Base-by-base conservation (phyloP, 1,139 yeast species). In the Meyerozyma athensensis region DNA sequence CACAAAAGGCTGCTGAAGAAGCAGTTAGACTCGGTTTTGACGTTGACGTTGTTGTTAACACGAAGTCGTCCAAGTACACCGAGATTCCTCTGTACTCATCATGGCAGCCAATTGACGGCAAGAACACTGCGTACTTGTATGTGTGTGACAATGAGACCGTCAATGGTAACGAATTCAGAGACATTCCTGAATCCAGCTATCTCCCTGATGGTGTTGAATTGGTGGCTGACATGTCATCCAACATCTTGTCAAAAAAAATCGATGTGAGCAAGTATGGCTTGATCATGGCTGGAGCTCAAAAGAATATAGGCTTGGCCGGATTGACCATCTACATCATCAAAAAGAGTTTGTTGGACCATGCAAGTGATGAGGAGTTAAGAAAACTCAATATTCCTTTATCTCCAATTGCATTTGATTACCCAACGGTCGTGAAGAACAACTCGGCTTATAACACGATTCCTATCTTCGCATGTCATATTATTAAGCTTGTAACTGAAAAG, bases 101-200 rank as follows among this genome's bases (percentile, higher is more conserved):
- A 46, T 86, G 95, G 95, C 56, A 58, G 39, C 68, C 72, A 17
- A 56, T 70, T 37, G 61, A 54, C 35, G 49, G 53, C 32, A 59
- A 72, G 38, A 74, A 80, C 38, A 79, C 89, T 24, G 89, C 97
- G 3, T 92, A 81, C 56, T 79, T 90, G 42, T 92, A 87, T 61
- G 76, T 83, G 51, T 90, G 97, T 65, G 98, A 92, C 60, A 92
- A 92, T 59, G 98, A 92, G 65, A 92, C 98, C 5, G 97, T 92
- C 30, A 78, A 86, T 56, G 98, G 98, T 40, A 86, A 81, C 37
- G 98, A 92, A 62, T 90, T 86, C 68, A 72, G 74, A 24, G 67
- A 58, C 33, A 52, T 60, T 13, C 86, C 85, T 12, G 56, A 56
- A 18, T 35, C 58, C 1, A 58, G 66, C 20, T 68, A 79, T 46